Conservation (phyloP, 768 basidiomycete genomes). For the Tephrocybe sp. region DNA sequence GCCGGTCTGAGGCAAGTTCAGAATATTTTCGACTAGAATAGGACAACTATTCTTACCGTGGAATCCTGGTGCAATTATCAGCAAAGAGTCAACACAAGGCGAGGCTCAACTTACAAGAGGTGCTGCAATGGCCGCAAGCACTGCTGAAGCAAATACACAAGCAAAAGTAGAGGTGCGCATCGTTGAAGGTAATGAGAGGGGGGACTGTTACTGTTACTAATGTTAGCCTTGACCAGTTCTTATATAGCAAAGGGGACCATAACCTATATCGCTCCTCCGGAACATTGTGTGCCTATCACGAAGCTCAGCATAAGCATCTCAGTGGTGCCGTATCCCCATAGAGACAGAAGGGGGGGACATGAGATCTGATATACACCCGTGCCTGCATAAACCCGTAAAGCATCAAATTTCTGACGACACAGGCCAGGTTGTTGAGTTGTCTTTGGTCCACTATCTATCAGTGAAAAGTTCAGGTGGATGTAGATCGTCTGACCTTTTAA, state of each 20-base stretch:
- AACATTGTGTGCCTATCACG: conserved; percentile 20
- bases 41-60: not conserved
- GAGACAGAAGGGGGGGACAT: conserved; percentile 11
- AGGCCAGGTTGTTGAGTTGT: not conserved
- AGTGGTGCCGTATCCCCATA: conserved; percentile 18
- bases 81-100: no score
- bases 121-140: conserved; percentile 13
- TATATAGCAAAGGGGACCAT: conserved; percentile 21
- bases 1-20: not conserved
- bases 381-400: conserved; percentile 12
- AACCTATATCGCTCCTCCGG: conserved; percentile 18
- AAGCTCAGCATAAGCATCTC: conserved; percentile 14
- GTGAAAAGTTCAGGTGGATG: not conserved
- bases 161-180: conserved; percentile 15
- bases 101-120: conserved; percentile 13
- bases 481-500: not conserved
- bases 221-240: conserved; percentile 10
- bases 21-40: not conserved
- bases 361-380: conserved; percentile 10
- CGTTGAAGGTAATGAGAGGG: not conserved
- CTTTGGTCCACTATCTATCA: conserved; percentile 7
- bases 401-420: conserved; percentile 1
- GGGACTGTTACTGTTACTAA: conserved; percentile 6
- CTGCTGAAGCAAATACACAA: conserved; percentile 10
- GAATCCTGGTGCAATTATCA: no score